Evolutionary conservation across 768 basidiomycete species (phyloP).

Genomic region (Galerina sulciceps): DNA sequence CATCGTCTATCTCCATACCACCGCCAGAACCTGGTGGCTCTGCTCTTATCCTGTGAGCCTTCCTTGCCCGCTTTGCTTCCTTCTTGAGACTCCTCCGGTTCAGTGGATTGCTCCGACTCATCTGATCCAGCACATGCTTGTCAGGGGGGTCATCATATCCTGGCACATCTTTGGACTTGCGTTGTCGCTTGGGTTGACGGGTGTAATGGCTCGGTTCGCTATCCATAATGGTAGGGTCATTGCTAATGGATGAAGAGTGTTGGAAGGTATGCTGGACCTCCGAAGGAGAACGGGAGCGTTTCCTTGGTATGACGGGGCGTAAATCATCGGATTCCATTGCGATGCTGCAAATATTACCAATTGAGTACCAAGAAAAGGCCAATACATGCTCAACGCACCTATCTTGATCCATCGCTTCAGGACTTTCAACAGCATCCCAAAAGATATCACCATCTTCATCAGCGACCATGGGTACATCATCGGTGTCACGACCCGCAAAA

Average conservation of each 20-base stretch:
- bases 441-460: slow-evolving; percentile 48
- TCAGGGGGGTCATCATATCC: slow-evolving; percentile 57
- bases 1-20: slow-evolving; percentile 54
- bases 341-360: slow-evolving; percentile 21
- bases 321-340: slow-evolving; percentile 42
- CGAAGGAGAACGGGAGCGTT: slow-evolving; percentile 45
- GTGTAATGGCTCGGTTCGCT: slow-evolving; percentile 24
- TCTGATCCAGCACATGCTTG: slow-evolving; percentile 44
- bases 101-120: slow-evolving; percentile 63
- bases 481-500: slow-evolving; percentile 55
- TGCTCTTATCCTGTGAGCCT: slow-evolving; percentile 43
- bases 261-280: slow-evolving; percentile 14
- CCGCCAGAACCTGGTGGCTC: slow-evolving; percentile 4
- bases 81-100: slow-evolving; percentile 62
- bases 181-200: slow-evolving; percentile 63
- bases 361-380: not conserved
- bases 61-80: slow-evolving; percentile 66
- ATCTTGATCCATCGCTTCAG: slow-evolving; percentile 44
- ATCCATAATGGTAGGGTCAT: slow-evolving; percentile 11
- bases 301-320: slow-evolving; percentile 35
- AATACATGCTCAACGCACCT: slow-evolving; percentile 25
- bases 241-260: not conserved
- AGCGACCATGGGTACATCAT: slow-evolving; percentile 42
- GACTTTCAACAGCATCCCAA: slow-evolving; percentile 44
- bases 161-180: slow-evolving; percentile 58